These are phyloP conservation scores for Camellia japonica DNA, from an alignment of 148 eudicot species.

Conservation along the genomic window DNA sequence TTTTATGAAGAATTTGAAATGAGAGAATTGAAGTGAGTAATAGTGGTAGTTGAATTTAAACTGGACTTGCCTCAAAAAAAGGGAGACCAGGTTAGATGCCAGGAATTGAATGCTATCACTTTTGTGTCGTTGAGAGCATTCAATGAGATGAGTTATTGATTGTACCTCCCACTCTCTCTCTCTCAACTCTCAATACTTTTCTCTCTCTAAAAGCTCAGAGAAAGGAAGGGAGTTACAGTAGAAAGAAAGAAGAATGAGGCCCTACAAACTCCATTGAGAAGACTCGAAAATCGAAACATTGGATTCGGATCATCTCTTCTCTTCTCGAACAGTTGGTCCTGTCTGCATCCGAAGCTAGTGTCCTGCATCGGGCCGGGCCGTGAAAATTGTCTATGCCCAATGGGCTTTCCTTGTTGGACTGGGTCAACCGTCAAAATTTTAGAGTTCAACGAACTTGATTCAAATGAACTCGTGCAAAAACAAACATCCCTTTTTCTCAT, in stretches of 20 bases:
- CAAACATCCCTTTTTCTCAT: too few species aligned
- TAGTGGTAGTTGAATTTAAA: conserved; percentile 5
- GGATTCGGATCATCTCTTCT: conserved; percentile 1
- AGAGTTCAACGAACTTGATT: too few species aligned
- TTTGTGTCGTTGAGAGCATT: conserved; percentile 62
- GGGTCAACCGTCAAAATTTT: too few species aligned
- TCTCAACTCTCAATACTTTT: neutral
- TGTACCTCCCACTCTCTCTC: conserved; percentile 17
- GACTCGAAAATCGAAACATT: neutral
- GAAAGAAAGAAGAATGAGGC: neutral
- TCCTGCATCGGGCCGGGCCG: too few species aligned
- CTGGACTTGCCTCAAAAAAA: conserved; percentile 4
- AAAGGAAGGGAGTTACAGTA: neutral
- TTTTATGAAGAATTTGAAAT: neutral
- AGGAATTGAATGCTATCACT: conserved; percentile 33
- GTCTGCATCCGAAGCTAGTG: too few species aligned
- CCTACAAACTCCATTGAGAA: neutral
- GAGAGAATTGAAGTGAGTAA: neutral
- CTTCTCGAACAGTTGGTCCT: neutral
- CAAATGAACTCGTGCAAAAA: too few species aligned
- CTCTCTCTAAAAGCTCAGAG: neutral
- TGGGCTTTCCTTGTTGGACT: too few species aligned
- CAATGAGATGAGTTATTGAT: conserved; percentile 43
- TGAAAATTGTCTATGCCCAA: too few species aligned
- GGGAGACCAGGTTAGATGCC: conserved; percentile 26